Conservation (phyloP, 148 eudicot genomes). For the Diospyros kaki region DNA sequence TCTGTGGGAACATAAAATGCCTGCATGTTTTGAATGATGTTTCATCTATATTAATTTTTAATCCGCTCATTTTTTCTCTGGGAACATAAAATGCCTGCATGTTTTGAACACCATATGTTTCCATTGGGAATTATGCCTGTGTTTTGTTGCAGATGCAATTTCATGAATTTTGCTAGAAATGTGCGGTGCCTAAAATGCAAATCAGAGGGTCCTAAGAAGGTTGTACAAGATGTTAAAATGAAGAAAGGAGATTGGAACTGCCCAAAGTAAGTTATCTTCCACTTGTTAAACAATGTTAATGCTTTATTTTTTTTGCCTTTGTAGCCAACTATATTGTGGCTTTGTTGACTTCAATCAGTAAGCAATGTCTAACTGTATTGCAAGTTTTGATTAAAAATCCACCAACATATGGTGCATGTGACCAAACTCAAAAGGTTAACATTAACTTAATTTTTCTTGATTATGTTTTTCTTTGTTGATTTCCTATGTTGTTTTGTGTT, state of each 20-base stretch:
- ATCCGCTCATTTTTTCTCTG: background rate
- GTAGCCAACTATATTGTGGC: background rate
- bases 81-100: background rate
- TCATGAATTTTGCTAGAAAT: slow-evolving; percentile 69
- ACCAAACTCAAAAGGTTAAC: background rate
- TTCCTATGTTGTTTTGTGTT: too few species aligned
- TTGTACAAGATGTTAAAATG: slow-evolving; percentile 32
- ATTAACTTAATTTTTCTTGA: background rate
- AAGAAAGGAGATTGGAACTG: slow-evolving; percentile 91
- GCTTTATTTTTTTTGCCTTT: background rate
- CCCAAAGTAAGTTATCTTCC: slow-evolving; percentile 52
- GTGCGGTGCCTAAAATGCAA: slow-evolving; percentile 56
- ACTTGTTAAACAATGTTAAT: background rate
- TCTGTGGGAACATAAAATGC: background rate
- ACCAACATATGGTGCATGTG: background rate
- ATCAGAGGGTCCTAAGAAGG: slow-evolving; percentile 44
- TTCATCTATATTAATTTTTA: background rate
- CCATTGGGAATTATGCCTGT: background rate
- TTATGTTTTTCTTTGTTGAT: too few species aligned
- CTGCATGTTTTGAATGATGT: background rate
- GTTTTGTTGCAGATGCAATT: slow-evolving; percentile 68
- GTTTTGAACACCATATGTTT: background rate
- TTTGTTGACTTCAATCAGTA: slow-evolving; percentile 1
- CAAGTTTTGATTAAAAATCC: background rate
- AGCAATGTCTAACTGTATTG: background rate